Base-by-base conservation (phyloP, 2,329 filamentous ascomycete species). In the Ascochyta koolunga region DNA sequence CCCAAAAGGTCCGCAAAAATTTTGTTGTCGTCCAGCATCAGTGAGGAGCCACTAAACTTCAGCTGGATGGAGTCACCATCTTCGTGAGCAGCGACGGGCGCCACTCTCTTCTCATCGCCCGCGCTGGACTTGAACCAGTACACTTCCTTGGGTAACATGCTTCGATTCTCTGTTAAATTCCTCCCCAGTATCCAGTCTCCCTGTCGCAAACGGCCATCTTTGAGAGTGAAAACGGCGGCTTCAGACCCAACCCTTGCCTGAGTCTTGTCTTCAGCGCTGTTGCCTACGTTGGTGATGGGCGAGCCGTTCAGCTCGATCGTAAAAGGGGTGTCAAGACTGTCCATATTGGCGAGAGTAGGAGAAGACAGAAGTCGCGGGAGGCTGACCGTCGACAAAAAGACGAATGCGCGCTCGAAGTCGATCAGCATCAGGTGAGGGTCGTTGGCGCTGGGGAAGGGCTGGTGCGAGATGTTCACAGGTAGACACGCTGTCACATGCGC, bases 231-330 rank as follows among this genome's bases (percentile, higher is more conserved):
- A 2, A 65, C 40, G 8, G 66, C 65, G 24, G 62, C 56, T 29
- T 68, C 52, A 5, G 51, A 35, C 13, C 65, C 66, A 2, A 55
- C 46, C 27, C 50, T 59, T 36, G 64, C 67, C 42, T 65, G 67
- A 10, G 56, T 52, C 13, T 38, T 53, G 18, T 53, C 45, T 29
- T 56, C 53, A 22, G 25, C 50, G 25, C 51, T 46, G 49, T 47
- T 51, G 27, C 40, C 43, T 25, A 60, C 21, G 4, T 41, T 55
- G 3, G 61, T 52, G 33, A 69, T 61, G 19, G 61, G 58, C 9
- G 41, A 59, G 33, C 65, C 67, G 45, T 65, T 57, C 35, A 69
- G 56, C 42, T 67, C 59, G 24, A 69, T 67, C 8, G 60, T 64
- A 40, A 69, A 69, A 2, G 65, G 44, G 11, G 58, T 56, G 38